Conservation (phyloP, 306 rosid species). For the Senna tora region DNA sequence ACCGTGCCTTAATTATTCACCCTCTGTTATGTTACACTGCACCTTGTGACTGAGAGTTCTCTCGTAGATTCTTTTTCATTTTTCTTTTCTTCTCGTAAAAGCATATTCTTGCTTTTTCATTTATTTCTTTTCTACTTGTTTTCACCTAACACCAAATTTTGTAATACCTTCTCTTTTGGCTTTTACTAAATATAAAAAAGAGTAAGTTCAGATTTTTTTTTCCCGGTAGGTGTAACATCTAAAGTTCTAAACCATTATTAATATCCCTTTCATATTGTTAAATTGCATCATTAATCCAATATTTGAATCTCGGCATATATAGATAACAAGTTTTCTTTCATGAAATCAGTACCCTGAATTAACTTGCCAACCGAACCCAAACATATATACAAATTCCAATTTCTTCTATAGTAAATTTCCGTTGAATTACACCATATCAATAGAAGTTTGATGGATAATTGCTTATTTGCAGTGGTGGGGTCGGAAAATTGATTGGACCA, state of each 20-base stretch:
- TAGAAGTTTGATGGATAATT: slow-evolving; percentile 18
- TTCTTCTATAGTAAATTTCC: slow-evolving; percentile 12
- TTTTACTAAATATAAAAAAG: slow-evolving; percentile 3
- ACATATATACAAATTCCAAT: neutral
- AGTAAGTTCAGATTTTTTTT: neutral
- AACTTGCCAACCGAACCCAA: slow-evolving; percentile 1
- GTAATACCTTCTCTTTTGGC: neutral
- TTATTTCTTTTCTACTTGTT: neutral
- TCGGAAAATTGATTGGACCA: slow-evolving; percentile 5
- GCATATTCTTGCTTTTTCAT: neutral
- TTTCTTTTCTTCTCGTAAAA: neutral
- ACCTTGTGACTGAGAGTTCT: neutral
- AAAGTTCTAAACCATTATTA: neutral
- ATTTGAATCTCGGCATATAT: neutral
- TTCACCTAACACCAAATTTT: neutral
- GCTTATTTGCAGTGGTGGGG: slow-evolving; percentile 8
- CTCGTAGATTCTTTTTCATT: neutral
- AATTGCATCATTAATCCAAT: slow-evolving; percentile 1
- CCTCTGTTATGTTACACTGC: neutral
- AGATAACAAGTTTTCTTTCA: slow-evolving; percentile 1
- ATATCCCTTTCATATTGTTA: neutral
- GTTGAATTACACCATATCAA: neutral
- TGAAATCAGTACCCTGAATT: neutral
- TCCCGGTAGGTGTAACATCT: neutral
- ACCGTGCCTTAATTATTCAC: slow-evolving; percentile 7